These are phyloP conservation scores for Mycena olivaceomarginata DNA, from an alignment of 768 basidiomycete species.

Conservation along the genomic window DNA sequence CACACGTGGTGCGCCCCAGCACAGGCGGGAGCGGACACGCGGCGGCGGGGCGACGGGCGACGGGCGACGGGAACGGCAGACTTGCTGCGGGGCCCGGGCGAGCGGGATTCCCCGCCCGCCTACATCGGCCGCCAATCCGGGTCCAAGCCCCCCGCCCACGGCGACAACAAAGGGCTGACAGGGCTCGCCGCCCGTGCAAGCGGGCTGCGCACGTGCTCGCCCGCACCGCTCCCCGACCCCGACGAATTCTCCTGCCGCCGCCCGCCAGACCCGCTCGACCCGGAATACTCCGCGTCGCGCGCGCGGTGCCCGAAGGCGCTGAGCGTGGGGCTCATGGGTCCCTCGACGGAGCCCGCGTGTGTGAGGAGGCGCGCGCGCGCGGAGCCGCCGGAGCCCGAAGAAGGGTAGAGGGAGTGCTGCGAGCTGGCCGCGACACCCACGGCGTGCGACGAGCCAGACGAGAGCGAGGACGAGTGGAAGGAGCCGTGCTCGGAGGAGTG, in stretches of 20 bases:
- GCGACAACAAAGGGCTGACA: conserved; percentile 30
- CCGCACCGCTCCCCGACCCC: background rate
- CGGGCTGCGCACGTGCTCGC: background rate
- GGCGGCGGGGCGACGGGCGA: background rate
- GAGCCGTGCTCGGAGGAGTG: conserved; percentile 43
- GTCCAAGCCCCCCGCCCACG: conserved; percentile 44
- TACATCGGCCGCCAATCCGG: conserved; percentile 43
- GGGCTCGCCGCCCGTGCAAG: conserved; percentile 31
- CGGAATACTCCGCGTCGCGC: conserved; percentile 29
- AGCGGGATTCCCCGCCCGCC: background rate
- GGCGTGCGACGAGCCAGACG: conserved; percentile 32
- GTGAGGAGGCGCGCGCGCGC: conserved; percentile 28
- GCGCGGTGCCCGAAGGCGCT: conserved; percentile 40
- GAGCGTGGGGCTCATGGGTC: conserved; percentile 38
- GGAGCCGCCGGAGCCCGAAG: conserved; percentile 31
- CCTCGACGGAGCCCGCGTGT: conserved; percentile 37
- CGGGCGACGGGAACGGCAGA: background rate
- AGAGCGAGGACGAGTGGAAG: conserved; percentile 40
- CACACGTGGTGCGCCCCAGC: conserved; percentile 16
- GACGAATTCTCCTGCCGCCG: conserved; percentile 31
- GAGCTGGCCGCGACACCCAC: background rate
- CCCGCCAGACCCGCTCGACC: conserved; percentile 30
- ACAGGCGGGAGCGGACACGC: background rate
- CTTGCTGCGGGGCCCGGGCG: background rate
- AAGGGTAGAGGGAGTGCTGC: conserved; percentile 39